Percentiles rank a stretch among this genome's conserved stretches.
Conservation (phyloP, 2,329 filamentous ascomycete genomes). For the Pseudogymnoascus sp. region DNA sequence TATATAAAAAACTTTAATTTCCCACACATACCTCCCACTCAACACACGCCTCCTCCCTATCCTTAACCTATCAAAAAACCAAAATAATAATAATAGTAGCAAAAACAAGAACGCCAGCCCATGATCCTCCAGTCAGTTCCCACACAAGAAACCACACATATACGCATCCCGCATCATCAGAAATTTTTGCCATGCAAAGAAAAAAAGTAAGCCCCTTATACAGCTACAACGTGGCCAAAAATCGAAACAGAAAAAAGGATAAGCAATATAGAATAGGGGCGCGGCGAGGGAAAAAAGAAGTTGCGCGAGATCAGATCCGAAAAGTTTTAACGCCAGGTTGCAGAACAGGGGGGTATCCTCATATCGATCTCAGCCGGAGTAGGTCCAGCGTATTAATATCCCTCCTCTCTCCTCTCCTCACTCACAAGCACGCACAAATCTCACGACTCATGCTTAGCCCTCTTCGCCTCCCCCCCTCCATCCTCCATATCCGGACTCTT, state of each 20-base stretch:
- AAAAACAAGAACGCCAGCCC: neutral
- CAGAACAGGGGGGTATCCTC: neutral
- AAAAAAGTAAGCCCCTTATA: neutral
- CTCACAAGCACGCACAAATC: neutral
- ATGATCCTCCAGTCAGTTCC: neutral
- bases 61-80: neutral
- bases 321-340: neutral
- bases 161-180: neutral
- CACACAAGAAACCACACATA: neutral
- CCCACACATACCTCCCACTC: neutral
- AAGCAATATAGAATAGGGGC: neutral
- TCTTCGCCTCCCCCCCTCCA: constrained; percentile 23
- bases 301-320: neutral
- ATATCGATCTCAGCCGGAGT: neutral
- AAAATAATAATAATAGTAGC: neutral
- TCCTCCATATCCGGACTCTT: constrained; percentile 26
- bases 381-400: neutral
- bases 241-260: neutral
- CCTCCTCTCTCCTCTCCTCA: neutral
- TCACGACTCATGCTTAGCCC: constrained; percentile 20
- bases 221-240: neutral
- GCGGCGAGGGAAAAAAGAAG: neutral
- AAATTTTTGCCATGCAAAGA: neutral
- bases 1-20: neutral
- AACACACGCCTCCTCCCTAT: neutral